Evolutionary conservation across 2,329 filamentous ascomycete genomes (phyloP).

Genomic region (Verticillium zaregamsianum): DNA sequence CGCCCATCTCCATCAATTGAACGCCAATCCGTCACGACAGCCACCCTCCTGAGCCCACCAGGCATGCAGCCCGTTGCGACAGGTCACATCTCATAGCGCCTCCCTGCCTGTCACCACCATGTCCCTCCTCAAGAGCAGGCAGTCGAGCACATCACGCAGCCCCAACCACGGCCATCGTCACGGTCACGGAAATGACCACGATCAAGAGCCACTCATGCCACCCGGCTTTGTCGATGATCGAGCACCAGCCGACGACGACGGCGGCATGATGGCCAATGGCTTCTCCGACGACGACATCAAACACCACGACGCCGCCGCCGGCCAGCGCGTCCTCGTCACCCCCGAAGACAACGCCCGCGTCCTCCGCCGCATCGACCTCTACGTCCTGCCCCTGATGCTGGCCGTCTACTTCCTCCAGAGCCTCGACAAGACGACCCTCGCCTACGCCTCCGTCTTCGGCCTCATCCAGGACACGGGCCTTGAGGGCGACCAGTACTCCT

Average conservation of each 20-base stretch:
- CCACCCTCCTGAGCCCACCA: too few species aligned
- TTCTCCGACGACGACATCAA: neutral
- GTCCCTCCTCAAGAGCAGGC: neutral
- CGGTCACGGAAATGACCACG: neutral
- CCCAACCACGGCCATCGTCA: neutral
- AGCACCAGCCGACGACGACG: neutral
- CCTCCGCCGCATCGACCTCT: conserved; percentile 33
- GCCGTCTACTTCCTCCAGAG: conserved; percentile 59
- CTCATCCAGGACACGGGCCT: conserved; percentile 55
- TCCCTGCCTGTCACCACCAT: neutral
- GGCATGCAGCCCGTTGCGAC: too few species aligned
- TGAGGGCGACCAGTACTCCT: conserved; percentile 53
- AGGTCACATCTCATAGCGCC: too few species aligned
- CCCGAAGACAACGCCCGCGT: conserved; percentile 29
- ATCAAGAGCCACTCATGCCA: neutral
- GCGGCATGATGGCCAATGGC: too few species aligned
- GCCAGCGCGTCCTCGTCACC: conserved; percentile 22
- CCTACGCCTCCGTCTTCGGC: conserved; percentile 60
- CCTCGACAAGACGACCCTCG: conserved; percentile 14
- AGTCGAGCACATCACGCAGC: neutral
- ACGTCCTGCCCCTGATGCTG: conserved; percentile 43
- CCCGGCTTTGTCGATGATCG: neutral
- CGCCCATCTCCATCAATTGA: too few species aligned
- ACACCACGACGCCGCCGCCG: neutral
- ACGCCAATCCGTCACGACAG: too few species aligned